These are phyloP conservation scores for Peronospora farinosa DNA, from an alignment of 352 stramenopile species.

Conservation along the genomic window DNA sequence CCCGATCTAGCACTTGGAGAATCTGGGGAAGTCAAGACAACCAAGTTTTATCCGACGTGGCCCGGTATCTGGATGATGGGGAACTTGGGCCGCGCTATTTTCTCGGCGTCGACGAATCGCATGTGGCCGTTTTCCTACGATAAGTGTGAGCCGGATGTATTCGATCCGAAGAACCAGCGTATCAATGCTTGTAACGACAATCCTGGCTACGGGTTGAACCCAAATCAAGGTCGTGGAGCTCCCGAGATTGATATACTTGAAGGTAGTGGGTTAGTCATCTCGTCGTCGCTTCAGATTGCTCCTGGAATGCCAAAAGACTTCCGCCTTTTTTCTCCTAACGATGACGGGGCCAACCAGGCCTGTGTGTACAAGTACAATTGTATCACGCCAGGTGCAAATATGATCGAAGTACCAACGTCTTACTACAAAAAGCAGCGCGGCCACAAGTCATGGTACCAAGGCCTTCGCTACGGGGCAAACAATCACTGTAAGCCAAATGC, in stretches of 20 bases:
- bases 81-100: slow-evolving; percentile 93
- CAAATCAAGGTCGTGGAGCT: slow-evolving; percentile 76
- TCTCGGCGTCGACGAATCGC: slow-evolving; percentile 89
- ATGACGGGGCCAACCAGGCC: slow-evolving; percentile 15
- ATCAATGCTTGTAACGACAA: slow-evolving; percentile 86
- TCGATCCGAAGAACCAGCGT: slow-evolving; percentile 48
- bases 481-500: slow-evolving; percentile 35
- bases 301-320: slow-evolving; percentile 63
- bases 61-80: slow-evolving; percentile 94
- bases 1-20: slow-evolving; percentile 36
- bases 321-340: slow-evolving; percentile 44
- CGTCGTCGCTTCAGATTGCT: slow-evolving; percentile 85
- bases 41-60: slow-evolving; percentile 83
- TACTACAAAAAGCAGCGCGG: slow-evolving; percentile 33
- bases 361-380: slow-evolving; percentile 52
- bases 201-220: slow-evolving; percentile 88
- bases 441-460: slow-evolving; percentile 58
- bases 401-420: slow-evolving; percentile 37
- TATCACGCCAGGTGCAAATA: slow-evolving; percentile 45
- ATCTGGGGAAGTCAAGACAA: slow-evolving; percentile 47
- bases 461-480: slow-evolving; percentile 45
- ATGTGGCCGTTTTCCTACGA: slow-evolving; percentile 96
- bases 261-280: slow-evolving; percentile 67
- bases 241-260: slow-evolving; percentile 94
- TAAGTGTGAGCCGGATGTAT: slow-evolving; percentile 68